Evolutionary conservation across 805 yeast species (phyloP).

Genomic region (Metschnikowia colocasiae): DNA sequence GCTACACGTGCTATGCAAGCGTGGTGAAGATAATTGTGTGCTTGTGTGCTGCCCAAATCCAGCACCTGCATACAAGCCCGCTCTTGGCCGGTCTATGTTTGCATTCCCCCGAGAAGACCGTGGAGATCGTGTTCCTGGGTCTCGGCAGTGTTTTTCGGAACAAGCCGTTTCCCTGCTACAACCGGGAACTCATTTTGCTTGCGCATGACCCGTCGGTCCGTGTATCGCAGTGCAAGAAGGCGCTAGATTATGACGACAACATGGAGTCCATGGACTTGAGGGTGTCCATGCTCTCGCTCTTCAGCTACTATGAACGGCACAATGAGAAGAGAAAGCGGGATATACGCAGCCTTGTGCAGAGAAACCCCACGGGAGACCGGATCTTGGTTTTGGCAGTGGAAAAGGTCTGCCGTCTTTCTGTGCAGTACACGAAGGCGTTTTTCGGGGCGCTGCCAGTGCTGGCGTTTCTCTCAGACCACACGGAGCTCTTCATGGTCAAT

Average conservation of each 20-base stretch:
- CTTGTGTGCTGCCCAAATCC: conserved; percentile 18
- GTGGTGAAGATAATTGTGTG: conserved; percentile 21
- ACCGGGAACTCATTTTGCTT: conserved; percentile 24
- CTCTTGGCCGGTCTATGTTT: neutral
- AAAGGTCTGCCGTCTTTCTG: conserved; percentile 2
- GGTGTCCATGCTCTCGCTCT: conserved; percentile 8
- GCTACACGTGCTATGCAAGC: conserved; percentile 24
- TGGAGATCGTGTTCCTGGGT: conserved; percentile 30
- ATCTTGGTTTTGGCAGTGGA: neutral
- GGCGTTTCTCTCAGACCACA: neutral
- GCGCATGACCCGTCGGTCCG: conserved; percentile 18
- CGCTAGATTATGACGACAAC: conserved; percentile 21
- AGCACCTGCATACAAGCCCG: conserved; percentile 4
- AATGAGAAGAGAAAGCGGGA: neutral
- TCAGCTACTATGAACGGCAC: conserved; percentile 3
- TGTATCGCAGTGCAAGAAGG: conserved; percentile 12
- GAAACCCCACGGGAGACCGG: neutral
- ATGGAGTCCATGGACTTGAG: conserved; percentile 28
- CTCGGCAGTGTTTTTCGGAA: conserved; percentile 17
- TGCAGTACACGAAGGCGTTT: conserved; percentile 5
- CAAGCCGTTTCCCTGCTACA: conserved; percentile 24
- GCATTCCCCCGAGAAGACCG: conserved; percentile 22
- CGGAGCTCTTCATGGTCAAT: neutral
- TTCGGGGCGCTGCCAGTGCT: neutral
- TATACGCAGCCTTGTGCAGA: neutral